These are phyloP conservation scores for Secale cereale DNA, from an alignment of 176 grass and related monocot species.

Conservation along the genomic window DNA sequence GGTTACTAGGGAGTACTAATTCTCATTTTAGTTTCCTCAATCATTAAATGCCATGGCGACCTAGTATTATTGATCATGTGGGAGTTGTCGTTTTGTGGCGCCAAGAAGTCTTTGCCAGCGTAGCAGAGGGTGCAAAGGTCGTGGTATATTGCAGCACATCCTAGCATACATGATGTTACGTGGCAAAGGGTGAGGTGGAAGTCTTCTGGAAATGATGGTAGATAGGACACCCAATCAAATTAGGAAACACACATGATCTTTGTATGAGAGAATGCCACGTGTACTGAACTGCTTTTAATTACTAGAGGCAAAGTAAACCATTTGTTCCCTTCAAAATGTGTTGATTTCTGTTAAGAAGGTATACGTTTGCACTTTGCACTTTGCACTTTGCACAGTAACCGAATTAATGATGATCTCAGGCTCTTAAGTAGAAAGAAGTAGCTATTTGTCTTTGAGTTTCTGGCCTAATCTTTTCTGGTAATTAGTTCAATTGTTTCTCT, in stretches of 20 bases:
- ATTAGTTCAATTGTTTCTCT: not conserved
- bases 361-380: not conserved
- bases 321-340: not conserved
- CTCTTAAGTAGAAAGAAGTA: not conserved
- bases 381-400: not conserved
- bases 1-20: not conserved
- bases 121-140: conserved; percentile 26
- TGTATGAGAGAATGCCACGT: not conserved
- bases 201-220: not conserved
- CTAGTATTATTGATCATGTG: conserved; percentile 19
- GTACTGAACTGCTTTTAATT: not conserved
- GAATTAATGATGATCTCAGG: not conserved
- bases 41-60: conserved; percentile 19
- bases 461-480: not conserved
- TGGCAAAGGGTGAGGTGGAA: conserved; percentile 33
- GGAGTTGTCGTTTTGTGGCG: conserved; percentile 5
- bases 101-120: conserved; percentile 31
- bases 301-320: not conserved
- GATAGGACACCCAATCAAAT: not conserved
- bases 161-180: conserved; percentile 27
- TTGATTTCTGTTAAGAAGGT: not conserved
- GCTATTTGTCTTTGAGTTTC: not conserved
- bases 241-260: not conserved
- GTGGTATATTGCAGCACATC: conserved; percentile 32
- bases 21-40: not conserved